phyloP scores from a whole-genome alignment of 2,329 filamentous ascomycete genomes.

The Massarina eburnea region DNA sequence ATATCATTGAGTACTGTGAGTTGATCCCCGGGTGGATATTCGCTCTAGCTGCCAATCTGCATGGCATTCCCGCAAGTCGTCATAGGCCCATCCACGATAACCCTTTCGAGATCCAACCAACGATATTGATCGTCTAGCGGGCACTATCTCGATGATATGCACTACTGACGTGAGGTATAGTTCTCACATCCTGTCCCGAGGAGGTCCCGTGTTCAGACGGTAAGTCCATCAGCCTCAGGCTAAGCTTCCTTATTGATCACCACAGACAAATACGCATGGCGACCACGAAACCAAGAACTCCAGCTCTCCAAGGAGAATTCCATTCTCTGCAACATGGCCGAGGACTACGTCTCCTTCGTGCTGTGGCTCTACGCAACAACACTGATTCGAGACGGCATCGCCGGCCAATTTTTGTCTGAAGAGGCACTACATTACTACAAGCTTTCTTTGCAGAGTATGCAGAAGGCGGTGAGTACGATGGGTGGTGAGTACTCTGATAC shows the following conservation, averaged over 20 bases:
- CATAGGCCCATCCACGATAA: no score
- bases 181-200: conserved; percentile 23
- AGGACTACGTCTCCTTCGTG: conserved; percentile 18
- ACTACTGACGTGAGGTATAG: conserved; percentile 8
- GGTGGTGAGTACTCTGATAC: conserved; percentile 13
- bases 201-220: conserved; percentile 21
- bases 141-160: no score
- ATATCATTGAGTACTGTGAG: conserved; percentile 28
- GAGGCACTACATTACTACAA: conserved; percentile 20
- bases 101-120: no score
- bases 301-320: conserved; percentile 19
- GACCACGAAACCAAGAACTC: conserved; percentile 8
- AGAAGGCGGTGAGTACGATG: conserved; percentile 11
- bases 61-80: no score
- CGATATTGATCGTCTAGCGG: no score
- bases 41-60: no score
- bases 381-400: conserved; percentile 18
- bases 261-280: conserved; percentile 22
- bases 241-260: neutral
- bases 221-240: conserved; percentile 2
- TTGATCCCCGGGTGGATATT: neutral
- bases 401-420: conserved; percentile 11
- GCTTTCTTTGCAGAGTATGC: conserved; percentile 15
- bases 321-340: conserved; percentile 19
- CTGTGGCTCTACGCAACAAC: conserved; percentile 25